A percentile compares a stretch with the other conserved stretches of the same genome.
Conservation (phyloP, 768 basidiomycete species). For the Crepidotus variabilis region DNA sequence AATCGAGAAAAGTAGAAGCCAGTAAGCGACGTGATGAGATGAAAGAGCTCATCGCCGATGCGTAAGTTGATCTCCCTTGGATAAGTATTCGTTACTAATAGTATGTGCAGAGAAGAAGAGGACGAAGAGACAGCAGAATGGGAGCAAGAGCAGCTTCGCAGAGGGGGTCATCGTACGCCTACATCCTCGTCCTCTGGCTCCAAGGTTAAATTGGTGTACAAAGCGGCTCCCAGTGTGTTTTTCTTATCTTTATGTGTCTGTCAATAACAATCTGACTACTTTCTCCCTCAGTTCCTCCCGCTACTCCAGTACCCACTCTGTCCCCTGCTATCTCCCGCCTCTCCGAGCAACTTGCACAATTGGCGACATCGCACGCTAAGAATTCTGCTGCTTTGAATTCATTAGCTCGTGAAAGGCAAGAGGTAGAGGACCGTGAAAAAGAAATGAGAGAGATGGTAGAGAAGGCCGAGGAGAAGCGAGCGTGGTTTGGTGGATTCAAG, state of each 20-base stretch:
- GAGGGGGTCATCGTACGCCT: slow-evolving; percentile 58
- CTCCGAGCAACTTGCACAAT: slow-evolving; percentile 50
- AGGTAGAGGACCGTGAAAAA: slow-evolving; percentile 63
- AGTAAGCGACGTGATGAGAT: slow-evolving; percentile 63
- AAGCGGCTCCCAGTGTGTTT: slow-evolving; percentile 63
- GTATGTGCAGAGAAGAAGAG: slow-evolving; percentile 56
- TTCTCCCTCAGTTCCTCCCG: slow-evolving; percentile 53
- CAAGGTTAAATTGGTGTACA: slow-evolving; percentile 57
- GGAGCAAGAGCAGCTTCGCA: slow-evolving; percentile 79
- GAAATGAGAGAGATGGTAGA: slow-evolving; percentile 75
- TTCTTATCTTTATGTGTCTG: not conserved
- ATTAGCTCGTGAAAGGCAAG: slow-evolving; percentile 57
- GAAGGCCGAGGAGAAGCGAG: slow-evolving; percentile 71
- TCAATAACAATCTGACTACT: too few species aligned
- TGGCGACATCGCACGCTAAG: slow-evolving; percentile 66
- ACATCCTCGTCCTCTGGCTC: slow-evolving; percentile 28
- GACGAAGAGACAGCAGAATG: slow-evolving; percentile 85
- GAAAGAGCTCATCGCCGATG: slow-evolving; percentile 79
- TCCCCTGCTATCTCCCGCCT: slow-evolving; percentile 58
- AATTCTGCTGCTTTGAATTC: slow-evolving; percentile 54
- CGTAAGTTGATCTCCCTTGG: slow-evolving; percentile 43
- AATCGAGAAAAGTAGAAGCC: slow-evolving; percentile 69
- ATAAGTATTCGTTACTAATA: slow-evolving; percentile 1
- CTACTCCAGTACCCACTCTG: slow-evolving; percentile 61
- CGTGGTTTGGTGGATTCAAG: slow-evolving; percentile 75